Evolutionary conservation across 495 filamentous ascomycete species (phyloP), one percentile per base, ranked within the genome.

Genomic region (Symbiotaphrina buchneri): DNA sequence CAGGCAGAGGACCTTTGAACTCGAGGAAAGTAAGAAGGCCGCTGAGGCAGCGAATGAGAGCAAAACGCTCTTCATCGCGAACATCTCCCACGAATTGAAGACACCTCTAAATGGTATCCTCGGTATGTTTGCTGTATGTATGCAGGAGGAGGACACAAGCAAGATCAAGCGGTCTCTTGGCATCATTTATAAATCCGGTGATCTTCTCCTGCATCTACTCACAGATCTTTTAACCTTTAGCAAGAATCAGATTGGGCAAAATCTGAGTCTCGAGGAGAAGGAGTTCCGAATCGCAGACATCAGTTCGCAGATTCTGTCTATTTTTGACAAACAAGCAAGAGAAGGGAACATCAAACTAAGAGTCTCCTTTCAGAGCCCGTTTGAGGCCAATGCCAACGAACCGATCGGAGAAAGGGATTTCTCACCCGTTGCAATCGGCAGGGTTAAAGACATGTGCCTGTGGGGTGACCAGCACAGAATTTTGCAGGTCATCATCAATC

Each of bases 31-130:
- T 42, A 92, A 92, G 48, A 72, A 81, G 52, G 78, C 82, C 2
- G 84, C 84, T 4, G 84, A 92, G 44, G 71, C 77, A 10, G 84
- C 84, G 5, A 92, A 91, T 41, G 77, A 91, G 48, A 87, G 79
- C 55, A 92, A 94, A 52, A 91, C 84, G 5, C 50, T 91, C 16
- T 94, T 94, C 49, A 85, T 94, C 38, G 84, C 84, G 18, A 94
- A 94, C 41, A 91, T 94, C 18, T 90, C 81, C 3, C 84, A 94
- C 44, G 84, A 92, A 46, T 59, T 94, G 10, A 83, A 90, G 46
- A 93, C 84, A 1, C 84, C 84, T 0, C 50, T 93, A 15, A 94
- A 94, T 43, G 84, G 80, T 2, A 93, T 94, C 39, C 53, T 94
- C 19, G 84, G 84, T 30, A 92, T 92, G 81, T 79, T 71, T 39